These are phyloP conservation scores for Wallacemonas sp. DNA, from an alignment of 208 protist species.

Conservation along the genomic window DNA sequence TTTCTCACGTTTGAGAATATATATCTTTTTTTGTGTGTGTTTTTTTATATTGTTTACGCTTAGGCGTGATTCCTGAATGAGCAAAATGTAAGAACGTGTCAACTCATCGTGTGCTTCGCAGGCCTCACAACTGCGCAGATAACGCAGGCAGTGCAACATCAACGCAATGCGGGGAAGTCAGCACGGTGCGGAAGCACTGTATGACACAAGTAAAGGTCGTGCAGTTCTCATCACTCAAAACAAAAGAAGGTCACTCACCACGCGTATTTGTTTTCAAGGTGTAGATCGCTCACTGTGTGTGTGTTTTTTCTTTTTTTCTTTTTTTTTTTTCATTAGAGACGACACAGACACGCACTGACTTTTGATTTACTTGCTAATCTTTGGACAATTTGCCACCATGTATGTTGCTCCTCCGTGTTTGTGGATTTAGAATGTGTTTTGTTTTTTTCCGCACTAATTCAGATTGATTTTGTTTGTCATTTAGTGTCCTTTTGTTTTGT, in stretches of 20 bases:
- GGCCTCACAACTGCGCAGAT: neutral
- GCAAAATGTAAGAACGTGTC: neutral
- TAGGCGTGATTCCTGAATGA: constrained; percentile 13
- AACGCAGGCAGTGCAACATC: too few relatives aligned
- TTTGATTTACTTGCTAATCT: constrained; percentile 3
- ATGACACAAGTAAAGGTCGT: constrained; percentile 1
- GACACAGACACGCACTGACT: constrained; percentile 12
- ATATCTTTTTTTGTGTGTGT: neutral
- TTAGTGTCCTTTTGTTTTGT: constrained; percentile 13
- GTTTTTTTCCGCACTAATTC: neutral
- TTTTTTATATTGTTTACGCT: neutral
- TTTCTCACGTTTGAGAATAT: neutral
- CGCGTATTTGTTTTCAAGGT: too few relatives aligned
- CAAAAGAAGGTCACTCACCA: neutral
- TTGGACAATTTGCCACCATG: neutral
- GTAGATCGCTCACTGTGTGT: too few relatives aligned
- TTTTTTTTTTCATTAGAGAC: too few relatives aligned
- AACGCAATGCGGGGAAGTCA: neutral
- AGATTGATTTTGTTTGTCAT: neutral
- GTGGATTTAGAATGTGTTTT: neutral
- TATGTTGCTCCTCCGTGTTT: neutral
- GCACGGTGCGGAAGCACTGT: neutral
- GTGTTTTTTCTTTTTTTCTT: too few relatives aligned
- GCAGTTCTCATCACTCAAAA: constrained; percentile 9
- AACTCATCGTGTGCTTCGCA: neutral